These are phyloP conservation scores for Scolecobasidium constrictum DNA, from an alignment of 2,329 filamentous ascomycete genomes.

Conservation along the genomic window DNA sequence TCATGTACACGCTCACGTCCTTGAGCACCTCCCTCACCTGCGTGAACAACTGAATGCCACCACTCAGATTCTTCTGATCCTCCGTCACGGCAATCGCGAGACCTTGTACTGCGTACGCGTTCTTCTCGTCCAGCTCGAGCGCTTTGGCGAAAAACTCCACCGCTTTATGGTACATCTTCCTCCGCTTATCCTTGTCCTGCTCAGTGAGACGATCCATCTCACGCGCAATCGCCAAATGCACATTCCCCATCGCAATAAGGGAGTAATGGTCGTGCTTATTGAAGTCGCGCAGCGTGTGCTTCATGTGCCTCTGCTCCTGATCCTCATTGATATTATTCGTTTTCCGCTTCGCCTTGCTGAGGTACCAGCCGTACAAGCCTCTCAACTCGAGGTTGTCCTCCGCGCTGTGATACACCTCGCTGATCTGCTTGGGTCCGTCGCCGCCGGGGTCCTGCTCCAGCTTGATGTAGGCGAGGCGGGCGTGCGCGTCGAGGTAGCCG, in stretches of 20 bases:
- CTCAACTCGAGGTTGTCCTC: conserved; percentile 83
- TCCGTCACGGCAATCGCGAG: conserved; percentile 90
- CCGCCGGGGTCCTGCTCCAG: conserved; percentile 71
- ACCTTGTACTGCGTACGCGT: conserved; percentile 92
- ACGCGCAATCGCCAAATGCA: conserved; percentile 77
- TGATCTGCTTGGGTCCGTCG: conserved; percentile 76
- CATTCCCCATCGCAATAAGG: conserved; percentile 90
- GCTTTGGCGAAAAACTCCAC: conserved; percentile 99
- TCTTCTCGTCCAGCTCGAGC: conserved; percentile 84
- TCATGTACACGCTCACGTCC: conserved; percentile 80
- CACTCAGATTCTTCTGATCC: conserved; percentile 80
- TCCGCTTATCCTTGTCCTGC: conserved; percentile 80
- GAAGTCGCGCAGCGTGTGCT: conserved; percentile 84
- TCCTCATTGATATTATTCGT: conserved; percentile 71
- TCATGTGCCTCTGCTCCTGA: conserved; percentile 86
- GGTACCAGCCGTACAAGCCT: conserved; percentile 88
- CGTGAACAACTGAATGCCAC: conserved; percentile 76
- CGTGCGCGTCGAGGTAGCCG: conserved; percentile 86
- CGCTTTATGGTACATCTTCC: conserved; percentile 76
- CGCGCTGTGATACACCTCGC: conserved; percentile 75
- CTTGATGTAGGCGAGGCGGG: conserved; percentile 81
- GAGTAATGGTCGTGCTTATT: conserved; percentile 99
- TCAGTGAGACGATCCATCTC: conserved; percentile 93
- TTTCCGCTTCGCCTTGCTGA: conserved; percentile 79
- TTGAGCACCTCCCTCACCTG: conserved; percentile 85